Evolutionary conservation across 768 basidiomycete genomes (phyloP), one percentile per base, ranked within the genome.

Genomic region (Neoboletus brunneissimus): DNA sequence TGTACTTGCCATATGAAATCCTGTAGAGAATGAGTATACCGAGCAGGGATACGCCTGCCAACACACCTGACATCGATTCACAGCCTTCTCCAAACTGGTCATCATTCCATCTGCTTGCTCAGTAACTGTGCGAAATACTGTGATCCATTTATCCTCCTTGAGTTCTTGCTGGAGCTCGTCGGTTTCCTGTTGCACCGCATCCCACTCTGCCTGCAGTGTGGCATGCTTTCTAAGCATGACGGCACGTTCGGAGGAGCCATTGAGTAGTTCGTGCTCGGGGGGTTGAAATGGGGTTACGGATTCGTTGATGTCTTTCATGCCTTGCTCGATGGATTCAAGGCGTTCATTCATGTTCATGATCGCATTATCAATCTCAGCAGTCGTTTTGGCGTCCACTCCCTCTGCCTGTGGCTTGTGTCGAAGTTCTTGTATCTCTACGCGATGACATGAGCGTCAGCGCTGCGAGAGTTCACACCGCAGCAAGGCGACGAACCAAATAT

Each of bases 21-120:
- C 90, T 91, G 67, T 3, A 50, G 35, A 58, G 29, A 41, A 52
- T 60, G 40, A 55, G 60, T 29, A 27, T 34, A 51, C 16, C 23
- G 25, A 2, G 12, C 16, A 4, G 13, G 18, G 29, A 43, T 23
- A n/a, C 38, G 12, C 27, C 48, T 22, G 4, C 48, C 68, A 46
- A 55, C 85, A 60, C 64, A 92, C 93, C 77, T 91, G 89, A 76
- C 93, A 95, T 61, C 90, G 85, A 65, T 86, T 86, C 43, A 96
- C 86, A 10, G 91, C 93, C 72, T 96, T 98, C 75, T 98, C 92
- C 62, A 99, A 75, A 66, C 91, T 91, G 29, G 84, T 84, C 93
- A 98, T 96, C 96, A 98, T 97, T 25, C 92, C 93, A 69, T 94
- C 92, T 42, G 96, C 95, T 71, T 98, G 95, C 66, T 94, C 89